Evolutionary conservation across 306 rosid genomes (phyloP).

Genomic region (Ormosia semicastrata): DNA sequence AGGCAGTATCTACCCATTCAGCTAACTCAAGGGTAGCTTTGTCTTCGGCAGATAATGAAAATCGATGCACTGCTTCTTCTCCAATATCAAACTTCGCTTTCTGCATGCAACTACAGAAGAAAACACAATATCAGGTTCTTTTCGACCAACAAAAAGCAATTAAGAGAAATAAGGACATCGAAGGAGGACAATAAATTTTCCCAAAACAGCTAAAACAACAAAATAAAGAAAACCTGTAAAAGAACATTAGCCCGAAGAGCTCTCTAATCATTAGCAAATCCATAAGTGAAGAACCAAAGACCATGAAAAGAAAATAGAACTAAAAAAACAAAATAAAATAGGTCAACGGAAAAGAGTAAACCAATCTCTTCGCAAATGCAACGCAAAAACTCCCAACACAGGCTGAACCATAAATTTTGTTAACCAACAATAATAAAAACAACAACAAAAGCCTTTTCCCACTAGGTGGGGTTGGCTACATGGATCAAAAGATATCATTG

Average conservation of each 20-base stretch:
- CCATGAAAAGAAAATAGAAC: conserved; percentile 12
- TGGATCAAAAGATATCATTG: no score
- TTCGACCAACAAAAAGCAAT: not conserved
- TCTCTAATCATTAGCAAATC: not conserved
- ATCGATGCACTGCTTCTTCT: conserved; percentile 93
- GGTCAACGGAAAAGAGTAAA: not conserved
- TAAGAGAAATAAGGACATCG: not conserved
- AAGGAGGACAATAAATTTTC: conserved; percentile 4
- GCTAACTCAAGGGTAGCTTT: conserved; percentile 97
- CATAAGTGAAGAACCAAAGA: not conserved
- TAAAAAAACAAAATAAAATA: not conserved
- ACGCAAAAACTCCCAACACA: conserved; percentile 10
- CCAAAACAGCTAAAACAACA: not conserved
- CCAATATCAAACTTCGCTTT: conserved; percentile 96
- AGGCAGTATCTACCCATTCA: conserved; percentile 96
- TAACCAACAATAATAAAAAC: no score
- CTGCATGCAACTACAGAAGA: conserved; percentile 87
- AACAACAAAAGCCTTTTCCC: no score
- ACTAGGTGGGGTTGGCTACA: no score
- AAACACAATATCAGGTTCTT: conserved; percentile 9
- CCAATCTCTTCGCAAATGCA: not conserved
- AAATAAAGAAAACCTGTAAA: not conserved
- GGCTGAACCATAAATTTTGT: not conserved
- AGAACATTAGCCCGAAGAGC: not conserved
- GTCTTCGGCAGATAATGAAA: conserved; percentile 96